phyloP scores from a whole-genome alignment of 345 rosid species.

The Balakata baccata region DNA sequence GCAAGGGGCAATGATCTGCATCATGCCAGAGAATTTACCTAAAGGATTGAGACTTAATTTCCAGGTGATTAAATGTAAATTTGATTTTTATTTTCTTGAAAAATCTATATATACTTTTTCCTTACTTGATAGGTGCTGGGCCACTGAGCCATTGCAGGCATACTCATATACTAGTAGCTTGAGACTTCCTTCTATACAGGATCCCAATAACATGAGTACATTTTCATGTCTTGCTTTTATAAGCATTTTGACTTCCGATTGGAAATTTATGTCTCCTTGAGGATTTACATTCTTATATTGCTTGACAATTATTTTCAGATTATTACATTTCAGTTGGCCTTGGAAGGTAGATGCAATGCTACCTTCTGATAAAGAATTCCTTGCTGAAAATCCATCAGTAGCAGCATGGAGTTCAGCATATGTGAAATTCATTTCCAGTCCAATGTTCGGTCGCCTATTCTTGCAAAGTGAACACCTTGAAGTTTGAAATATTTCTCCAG shows the following conservation, averaged over 20 bases:
- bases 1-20: constrained; percentile 32
- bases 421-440: constrained; percentile 24
- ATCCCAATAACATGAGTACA: constrained; percentile 35
- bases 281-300: not conserved
- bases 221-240: constrained; percentile 32
- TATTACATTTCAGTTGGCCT: constrained; percentile 26
- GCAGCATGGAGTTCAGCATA: constrained; percentile 33
- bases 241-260: constrained; percentile 20
- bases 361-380: constrained; percentile 21
- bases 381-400: constrained; percentile 35
- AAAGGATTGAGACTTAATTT: not conserved
- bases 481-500: constrained; percentile 2
- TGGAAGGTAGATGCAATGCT: constrained; percentile 14
- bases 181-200: constrained; percentile 30
- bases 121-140: constrained; percentile 35
- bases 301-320: constrained; percentile 26
- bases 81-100: not conserved
- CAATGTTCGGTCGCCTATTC: constrained; percentile 14
- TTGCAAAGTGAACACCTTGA: constrained; percentile 31
- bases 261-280: constrained; percentile 17
- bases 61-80: not conserved
- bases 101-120: not conserved
- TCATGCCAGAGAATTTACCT: not conserved
- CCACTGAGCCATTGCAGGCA: constrained; percentile 33
- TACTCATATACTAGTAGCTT: constrained; percentile 37